Evolutionary conservation across 2,329 filamentous ascomycete genomes (phyloP), one percentile per base, ranked within the genome.

Genomic region (Ophiostoma angusticollis): DNA sequence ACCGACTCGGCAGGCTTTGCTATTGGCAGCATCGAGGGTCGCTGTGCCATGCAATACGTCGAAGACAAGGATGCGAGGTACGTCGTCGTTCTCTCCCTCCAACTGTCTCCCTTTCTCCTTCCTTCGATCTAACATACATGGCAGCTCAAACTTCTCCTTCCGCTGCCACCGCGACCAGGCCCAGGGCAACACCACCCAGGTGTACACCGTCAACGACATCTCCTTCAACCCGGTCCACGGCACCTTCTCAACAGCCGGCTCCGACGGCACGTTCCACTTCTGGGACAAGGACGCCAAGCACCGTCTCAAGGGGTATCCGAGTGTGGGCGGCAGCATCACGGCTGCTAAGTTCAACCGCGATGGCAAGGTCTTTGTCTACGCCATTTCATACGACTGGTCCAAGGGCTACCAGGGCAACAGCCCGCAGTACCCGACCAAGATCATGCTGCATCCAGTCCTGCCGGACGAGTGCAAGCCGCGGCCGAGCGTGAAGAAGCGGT

Each of bases 21-120:
- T 1, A 84, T 98, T 36, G 91, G 91, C 39, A 93, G 84, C 56
- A 94, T 98, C 52, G 91, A 98, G 59, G 91, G 91, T 22, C 81
- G 91, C 40, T 98, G 91, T 58, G 91, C 91, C 2, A 98, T 98
- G 47, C 91, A 98, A 58, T 96, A 98, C 53, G 85, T 95, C 25
- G 89, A 98, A 53, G 91, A 98, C 31, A 95, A 95, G 61, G 86
- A 98, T 57, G 66, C 81, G 3, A 74, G 62, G 79, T 79, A 65
- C 24, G 24, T 44, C 21, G 21, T 16, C 21, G 14, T 7, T 37
- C 13, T 34, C 18, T 6, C 9, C 4, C 3, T 16, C 39, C 19
- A 23, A 23, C 9, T 35, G 17, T 14, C 4, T 28, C n/a, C 14
- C 11, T 22, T 22, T 24, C 16, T 19, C 28, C 31, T 4, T 21